These are phyloP conservation scores for Hypoxylon sp. DNA, from an alignment of 2,329 filamentous ascomycete genomes.

Conservation along the genomic window DNA sequence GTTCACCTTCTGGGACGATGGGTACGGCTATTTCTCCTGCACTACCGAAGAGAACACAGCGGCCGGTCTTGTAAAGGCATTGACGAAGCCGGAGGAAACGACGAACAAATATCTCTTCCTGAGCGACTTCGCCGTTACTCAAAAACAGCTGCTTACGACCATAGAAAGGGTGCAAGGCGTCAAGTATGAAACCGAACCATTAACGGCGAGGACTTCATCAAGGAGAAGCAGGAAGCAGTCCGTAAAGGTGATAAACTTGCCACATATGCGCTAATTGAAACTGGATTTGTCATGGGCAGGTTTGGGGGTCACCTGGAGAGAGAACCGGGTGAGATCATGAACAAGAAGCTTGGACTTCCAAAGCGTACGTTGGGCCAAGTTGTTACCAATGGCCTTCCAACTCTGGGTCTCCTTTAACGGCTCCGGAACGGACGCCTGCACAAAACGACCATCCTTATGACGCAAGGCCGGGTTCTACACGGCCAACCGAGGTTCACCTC, in stretches of 20 bases:
- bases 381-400: background rate
- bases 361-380: constrained; percentile 47
- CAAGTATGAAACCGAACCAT: constrained; percentile 54
- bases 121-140: constrained; percentile 55
- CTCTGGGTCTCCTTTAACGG: constrained; percentile 2
- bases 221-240: constrained; percentile 51
- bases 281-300: constrained; percentile 53
- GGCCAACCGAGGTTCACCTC: constrained; percentile 7
- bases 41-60: constrained; percentile 57
- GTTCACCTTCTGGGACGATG: constrained; percentile 55
- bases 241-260: constrained; percentile 48
- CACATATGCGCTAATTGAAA: constrained; percentile 52
- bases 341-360: constrained; percentile 51
- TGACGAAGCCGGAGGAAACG: constrained; percentile 53
- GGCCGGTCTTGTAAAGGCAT: constrained; percentile 49
- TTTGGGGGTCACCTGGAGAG: constrained; percentile 55
- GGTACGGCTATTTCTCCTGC: constrained; percentile 53
- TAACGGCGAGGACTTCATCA: constrained; percentile 49
- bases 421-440: background rate
- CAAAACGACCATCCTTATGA: background rate
- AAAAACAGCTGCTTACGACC: constrained; percentile 59
- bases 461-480: background rate
- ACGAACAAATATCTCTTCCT: constrained; percentile 54
- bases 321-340: constrained; percentile 53
- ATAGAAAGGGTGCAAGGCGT: constrained; percentile 65